These are phyloP conservation scores for Ricinus communis DNA, from an alignment of 345 rosid species.

Conservation along the genomic window DNA sequence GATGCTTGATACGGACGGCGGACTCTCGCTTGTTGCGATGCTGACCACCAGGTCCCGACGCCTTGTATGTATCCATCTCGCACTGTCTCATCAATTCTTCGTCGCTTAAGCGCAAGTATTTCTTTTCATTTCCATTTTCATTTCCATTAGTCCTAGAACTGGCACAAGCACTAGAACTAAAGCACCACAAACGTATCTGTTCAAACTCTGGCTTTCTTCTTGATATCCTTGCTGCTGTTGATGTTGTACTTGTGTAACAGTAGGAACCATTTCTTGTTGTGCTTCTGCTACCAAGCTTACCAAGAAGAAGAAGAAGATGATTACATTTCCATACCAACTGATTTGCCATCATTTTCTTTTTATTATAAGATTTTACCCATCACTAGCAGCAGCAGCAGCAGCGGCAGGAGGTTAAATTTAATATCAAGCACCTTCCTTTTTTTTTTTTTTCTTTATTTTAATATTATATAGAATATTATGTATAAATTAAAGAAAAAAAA, in stretches of 20 bases:
- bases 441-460: too few species aligned
- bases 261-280: too few species aligned
- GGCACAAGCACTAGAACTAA: not conserved
- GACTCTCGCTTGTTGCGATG: slow-evolving; percentile 97
- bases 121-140: slow-evolving; percentile 15
- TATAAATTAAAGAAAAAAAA: too few species aligned
- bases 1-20: slow-evolving; percentile 83
- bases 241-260: not conserved
- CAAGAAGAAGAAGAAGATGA: not conserved
- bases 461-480: too few species aligned
- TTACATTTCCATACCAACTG: not conserved
- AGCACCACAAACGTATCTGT: not conserved
- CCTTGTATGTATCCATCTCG: slow-evolving; percentile 61
- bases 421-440: too few species aligned
- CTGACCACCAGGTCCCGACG: slow-evolving; percentile 94
- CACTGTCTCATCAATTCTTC: slow-evolving; percentile 82
- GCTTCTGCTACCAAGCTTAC: too few species aligned
- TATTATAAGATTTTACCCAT: too few species aligned
- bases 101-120: slow-evolving; percentile 53
- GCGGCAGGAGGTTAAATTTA: too few species aligned
- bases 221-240: too few species aligned
- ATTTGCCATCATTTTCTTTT: not conserved
- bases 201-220: not conserved
- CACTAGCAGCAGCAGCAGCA: too few species aligned
- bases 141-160: too few species aligned